These are phyloP conservation scores for Diaporthe longicolla DNA, from an alignment of 2,329 filamentous ascomycete genomes.

Conservation along the genomic window DNA sequence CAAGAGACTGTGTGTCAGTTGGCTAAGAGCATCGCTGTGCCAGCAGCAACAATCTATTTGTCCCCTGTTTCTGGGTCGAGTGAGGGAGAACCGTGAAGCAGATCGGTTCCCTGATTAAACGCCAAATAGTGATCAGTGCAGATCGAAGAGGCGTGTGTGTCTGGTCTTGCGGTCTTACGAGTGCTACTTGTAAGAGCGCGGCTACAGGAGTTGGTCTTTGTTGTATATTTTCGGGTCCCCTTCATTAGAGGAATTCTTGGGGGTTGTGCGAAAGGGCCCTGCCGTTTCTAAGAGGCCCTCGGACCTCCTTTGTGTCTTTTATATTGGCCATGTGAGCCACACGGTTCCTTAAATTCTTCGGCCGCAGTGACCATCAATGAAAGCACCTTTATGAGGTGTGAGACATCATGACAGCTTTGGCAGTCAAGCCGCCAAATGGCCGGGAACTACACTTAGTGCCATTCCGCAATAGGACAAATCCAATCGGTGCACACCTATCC, in stretches of 20 bases:
- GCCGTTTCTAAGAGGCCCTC: slow-evolving; percentile 17
- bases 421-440: slow-evolving; percentile 27
- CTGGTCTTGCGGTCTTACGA: slow-evolving; percentile 22
- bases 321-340: slow-evolving; percentile 30
- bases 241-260: slow-evolving; percentile 6
- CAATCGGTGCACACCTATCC: slow-evolving; percentile 5
- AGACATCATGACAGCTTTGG: slow-evolving; percentile 33
- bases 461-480: slow-evolving; percentile 30
- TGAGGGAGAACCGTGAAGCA: slow-evolving; percentile 22
- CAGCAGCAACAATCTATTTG: slow-evolving; percentile 36
- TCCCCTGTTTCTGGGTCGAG: slow-evolving; percentile 7
- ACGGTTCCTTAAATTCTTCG: slow-evolving; percentile 25
- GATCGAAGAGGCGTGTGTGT: background rate
- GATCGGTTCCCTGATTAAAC: slow-evolving; percentile 31
- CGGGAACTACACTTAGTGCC: slow-evolving; percentile 30
- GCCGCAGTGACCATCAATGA: slow-evolving; percentile 20
- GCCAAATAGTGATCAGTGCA: slow-evolving; percentile 25
- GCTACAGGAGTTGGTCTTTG: slow-evolving; percentile 29
- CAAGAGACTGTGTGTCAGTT: slow-evolving; percentile 36
- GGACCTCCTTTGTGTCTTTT: slow-evolving; percentile 33
- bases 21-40: slow-evolving; percentile 26
- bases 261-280: slow-evolving; percentile 15
- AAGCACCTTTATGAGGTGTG: slow-evolving; percentile 36
- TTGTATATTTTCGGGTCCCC: slow-evolving; percentile 7
- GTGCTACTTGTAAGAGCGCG: slow-evolving; percentile 34